These are phyloP conservation scores for Candida tetrigidarum DNA, from an alignment of 1,139 yeast species.

Conservation along the genomic window DNA sequence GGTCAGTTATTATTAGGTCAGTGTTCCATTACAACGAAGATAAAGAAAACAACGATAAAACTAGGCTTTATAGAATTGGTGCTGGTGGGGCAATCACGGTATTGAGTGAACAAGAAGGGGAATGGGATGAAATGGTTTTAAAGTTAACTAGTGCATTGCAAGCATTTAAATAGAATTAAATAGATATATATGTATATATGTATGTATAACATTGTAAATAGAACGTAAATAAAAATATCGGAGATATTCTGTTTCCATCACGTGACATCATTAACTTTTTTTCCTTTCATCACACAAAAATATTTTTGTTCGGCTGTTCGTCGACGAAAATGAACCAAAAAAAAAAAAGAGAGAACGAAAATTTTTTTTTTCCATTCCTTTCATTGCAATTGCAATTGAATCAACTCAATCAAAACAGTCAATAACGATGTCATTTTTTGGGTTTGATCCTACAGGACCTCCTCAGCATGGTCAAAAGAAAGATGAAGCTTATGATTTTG, in stretches of 20 bases:
- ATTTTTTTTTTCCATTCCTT: background rate
- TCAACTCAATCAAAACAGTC: background rate
- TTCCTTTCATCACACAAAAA: background rate
- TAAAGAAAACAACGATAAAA: conserved; percentile 28
- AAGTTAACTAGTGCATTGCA: conserved; percentile 82
- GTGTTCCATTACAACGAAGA: conserved; percentile 68
- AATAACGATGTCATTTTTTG: conserved; percentile 56
- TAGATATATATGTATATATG: too few species aligned
- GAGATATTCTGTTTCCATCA: background rate
- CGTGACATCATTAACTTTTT: too few species aligned
- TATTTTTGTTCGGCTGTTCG: conserved; percentile 4
- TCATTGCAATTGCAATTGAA: too few species aligned
- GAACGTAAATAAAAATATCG: background rate
- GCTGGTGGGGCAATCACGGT: conserved; percentile 99
- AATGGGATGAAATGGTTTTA: conserved; percentile 90
- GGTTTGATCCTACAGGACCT: conserved; percentile 54
- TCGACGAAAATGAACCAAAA: conserved; percentile 1
- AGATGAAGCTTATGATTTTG: conserved; percentile 63
- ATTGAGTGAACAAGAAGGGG: conserved; percentile 76
- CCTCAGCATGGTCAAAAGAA: conserved; percentile 24
- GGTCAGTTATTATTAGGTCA: conserved; percentile 95
- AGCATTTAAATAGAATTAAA: conserved; percentile 44
- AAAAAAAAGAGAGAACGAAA: conserved; percentile 3
- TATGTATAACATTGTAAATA: conserved; percentile 1
- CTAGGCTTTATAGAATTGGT: conserved; percentile 77